Base-by-base conservation (phyloP, 192 early-diverging fungal genomes). In the Backusella circina region DNA sequence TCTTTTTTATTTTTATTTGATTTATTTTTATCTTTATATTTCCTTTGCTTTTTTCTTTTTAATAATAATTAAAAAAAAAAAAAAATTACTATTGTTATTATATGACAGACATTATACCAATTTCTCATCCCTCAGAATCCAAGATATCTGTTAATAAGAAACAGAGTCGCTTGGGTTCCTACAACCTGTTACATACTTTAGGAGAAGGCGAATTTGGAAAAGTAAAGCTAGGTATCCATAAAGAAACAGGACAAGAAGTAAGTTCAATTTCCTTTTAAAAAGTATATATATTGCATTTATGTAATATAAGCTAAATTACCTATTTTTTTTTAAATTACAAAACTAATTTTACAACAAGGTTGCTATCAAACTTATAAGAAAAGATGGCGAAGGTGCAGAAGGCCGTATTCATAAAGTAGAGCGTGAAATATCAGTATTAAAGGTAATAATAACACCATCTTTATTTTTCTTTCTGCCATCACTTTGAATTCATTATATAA, bases 321-420 rank as follows among this genome's bases (percentile, higher is more conserved):
- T 39, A 23, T 68, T 13, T 21, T 37, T 39, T 10, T 26, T n/a
- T 41, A 16, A 41, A 41, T 16, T 15, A 15, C 13, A 3, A 10
- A n/a, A 30, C 23, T 1, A 23, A 36, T 69, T 33, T 9, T 33
- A 18, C 35, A 15, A 23, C 1, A 69, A 94, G 91, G 94, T 98
- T 35, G 96, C 97, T 26, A 94, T 99, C 71, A 99, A 99, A 82
- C 86, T 99, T 12, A 97, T 98, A 74, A 92, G 94, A 75, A 97
- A 97, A 78, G 93, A 96, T 73, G 89, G 86, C 68, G 90, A 96
- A 35, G 91, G 92, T 75, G 89, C 88, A 38, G 88, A 90, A 18
- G 89, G 84, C 73, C 88, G 94, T 73, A 83, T 93, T 64, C 88
- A 90, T 71, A 98, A 98, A 77, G 91, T 99, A 65, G 92, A 96